Base-by-base conservation (phyloP, 108 stramenopile species). In the Cafeteria roenbergensis region DNA sequence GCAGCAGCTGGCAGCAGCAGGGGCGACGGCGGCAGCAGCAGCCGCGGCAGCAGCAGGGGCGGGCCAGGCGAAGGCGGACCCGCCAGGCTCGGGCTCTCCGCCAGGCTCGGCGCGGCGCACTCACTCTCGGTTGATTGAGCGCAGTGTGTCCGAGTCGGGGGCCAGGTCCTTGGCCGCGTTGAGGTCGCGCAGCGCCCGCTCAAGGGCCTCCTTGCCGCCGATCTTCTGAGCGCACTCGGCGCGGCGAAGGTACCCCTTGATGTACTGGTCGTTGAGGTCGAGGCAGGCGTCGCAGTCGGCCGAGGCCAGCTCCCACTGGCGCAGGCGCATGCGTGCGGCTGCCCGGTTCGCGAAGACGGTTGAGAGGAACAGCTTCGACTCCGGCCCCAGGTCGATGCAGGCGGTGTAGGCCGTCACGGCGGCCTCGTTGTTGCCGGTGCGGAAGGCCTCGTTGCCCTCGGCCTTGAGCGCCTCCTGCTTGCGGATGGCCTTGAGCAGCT, bases 291-390 rank as follows among this genome's bases (percentile, higher is more conserved):
- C n/a, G 59, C 59, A 61, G 59, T 61, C 59, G 37, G 34, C 59
- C 20, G 59, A 8, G n/a, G 59, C 59, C 37, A 3, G 20, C n/a
- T 1, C n/a, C 22, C n/a, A 61, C 24, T 61, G 22, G 20, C 28
- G 34, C 27, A 63, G 57, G 66, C 58, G 71, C 42, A 56, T 57
- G 34, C 32, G 25, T 0, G 74, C 68, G 26, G 70, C 71, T 4
- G 69, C 74, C 0, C 74, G 59, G 60, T 75, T 75, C 34, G 64
- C 35, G 34, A 52, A 50, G 8, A 71, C 30, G 34, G 59, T 71
- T 4, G 74, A 28, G n/a, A 51, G 57, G 52, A 51, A 55, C 0
- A 35, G 9, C 58, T n/a, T 34, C 20, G 33, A 25, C n/a, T 24
- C 67, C 20, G 65, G 70, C n/a, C 55, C 74, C 29, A 66, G 22